Evolutionary conservation across 2,329 filamentous ascomycete species (phyloP), one percentile per base, ranked within the genome.

Genomic region (Exophiala calicioides): DNA sequence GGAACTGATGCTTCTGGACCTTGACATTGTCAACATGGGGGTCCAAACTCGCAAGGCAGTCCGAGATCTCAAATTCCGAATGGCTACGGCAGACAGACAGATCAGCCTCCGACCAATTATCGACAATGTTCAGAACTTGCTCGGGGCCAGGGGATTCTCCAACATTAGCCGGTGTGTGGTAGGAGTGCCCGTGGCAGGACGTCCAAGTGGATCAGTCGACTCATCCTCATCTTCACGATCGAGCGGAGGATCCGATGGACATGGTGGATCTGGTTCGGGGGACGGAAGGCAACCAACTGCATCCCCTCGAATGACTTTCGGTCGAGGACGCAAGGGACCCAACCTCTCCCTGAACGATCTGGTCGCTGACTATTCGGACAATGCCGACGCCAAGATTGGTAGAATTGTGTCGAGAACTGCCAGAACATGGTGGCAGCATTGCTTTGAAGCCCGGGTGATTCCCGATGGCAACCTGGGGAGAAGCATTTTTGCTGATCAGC

Each of bases 341-440:
- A 68, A 71, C 29, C 53, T 71, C 10, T 71, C 70, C 3, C 71
- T 90, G 1, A 81, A 82, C 1, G 86, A 90, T 60, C 81, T 89
- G 69, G 85, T 89, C 68, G 82, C 77, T 21, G 84, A 88, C 55
- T 77, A 83, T 26, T 79, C 80, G n/a, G 75, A 81, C 0, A 73
- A 79, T 10, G 85, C 86, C 16, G 89, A 95, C 57, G 88, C 90
- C 62, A 85, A 82, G 56, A 95, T 97, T 62, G 88, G 89, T 10
- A 90, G 88, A 62, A 95, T 95, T 77, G 90, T 97, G 16, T 86
- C 90, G 12, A 85, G 84, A 53, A 91, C 97, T 8, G 91, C 90
- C 2, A 80, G 93, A 32, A 97, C 91, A 89, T 98, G 93, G 93
- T 97, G 95, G 68, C 87, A 82, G 7, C 82, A 86, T 41, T 96